Percentiles rank a stretch among this genome's conserved stretches.
Evolutionary conservation across 495 filamentous ascomycete species (phyloP).

Genomic region (Penicillium soppii): DNA sequence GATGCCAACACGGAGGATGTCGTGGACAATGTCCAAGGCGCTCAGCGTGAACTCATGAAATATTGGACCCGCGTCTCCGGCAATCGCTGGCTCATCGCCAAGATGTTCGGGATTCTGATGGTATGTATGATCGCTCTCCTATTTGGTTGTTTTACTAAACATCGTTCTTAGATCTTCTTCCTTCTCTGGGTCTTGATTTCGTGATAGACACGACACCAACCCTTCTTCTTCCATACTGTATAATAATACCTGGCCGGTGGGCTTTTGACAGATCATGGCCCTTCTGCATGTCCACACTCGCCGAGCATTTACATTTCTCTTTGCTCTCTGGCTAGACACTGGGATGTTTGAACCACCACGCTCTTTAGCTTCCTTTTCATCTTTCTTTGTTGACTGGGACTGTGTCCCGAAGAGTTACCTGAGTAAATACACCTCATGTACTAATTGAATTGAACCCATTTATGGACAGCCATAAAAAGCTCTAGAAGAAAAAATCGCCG

Average conservation of each 20-base stretch:
- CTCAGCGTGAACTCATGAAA: constrained; percentile 88
- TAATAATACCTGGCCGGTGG: constrained; percentile 31
- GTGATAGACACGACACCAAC: constrained; percentile 35
- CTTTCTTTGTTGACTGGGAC: constrained; percentile 16
- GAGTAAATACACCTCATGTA: constrained; percentile 27
- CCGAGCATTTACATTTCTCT: constrained; percentile 15
- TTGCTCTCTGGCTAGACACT: constrained; percentile 23
- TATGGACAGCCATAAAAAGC: not conserved
- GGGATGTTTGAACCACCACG: constrained; percentile 19
- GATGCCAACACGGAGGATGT: constrained; percentile 96
- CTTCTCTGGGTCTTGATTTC: constrained; percentile 60
- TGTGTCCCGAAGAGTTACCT: constrained; percentile 19
- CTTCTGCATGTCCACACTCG: constrained; percentile 18
- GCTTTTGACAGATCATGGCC: constrained; percentile 8
- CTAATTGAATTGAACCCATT: constrained; percentile 12
- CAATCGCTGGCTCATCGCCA: constrained; percentile 94
- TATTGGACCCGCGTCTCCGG: constrained; percentile 93
- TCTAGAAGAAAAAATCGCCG: not conserved
- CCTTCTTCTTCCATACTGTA: constrained; percentile 33
- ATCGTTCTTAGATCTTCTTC: constrained; percentile 51
- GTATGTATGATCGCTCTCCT: constrained; percentile 44
- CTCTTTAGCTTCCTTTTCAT: constrained; percentile 11
- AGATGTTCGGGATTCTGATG: constrained; percentile 96
- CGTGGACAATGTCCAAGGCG: constrained; percentile 95
- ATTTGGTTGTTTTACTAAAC: constrained; percentile 16